Evolutionary conservation across 257 asterid species (phyloP).

Genomic region (Echites panduratus): DNA sequence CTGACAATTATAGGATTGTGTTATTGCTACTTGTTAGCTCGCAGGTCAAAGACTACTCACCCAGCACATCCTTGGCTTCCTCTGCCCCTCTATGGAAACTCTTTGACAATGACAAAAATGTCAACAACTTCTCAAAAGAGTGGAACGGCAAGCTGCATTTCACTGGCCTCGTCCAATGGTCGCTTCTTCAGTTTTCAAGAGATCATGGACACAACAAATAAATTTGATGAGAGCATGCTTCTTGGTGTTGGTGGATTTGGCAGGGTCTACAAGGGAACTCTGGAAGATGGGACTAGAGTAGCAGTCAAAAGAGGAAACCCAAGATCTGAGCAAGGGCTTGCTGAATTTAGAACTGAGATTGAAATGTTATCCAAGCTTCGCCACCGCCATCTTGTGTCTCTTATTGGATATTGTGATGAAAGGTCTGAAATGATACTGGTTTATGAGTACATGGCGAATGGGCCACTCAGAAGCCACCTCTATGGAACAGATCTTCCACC

Average conservation of each 20-base stretch:
- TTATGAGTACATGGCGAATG: conserved; percentile 47
- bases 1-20: conserved; percentile 22
- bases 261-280: conserved; percentile 43
- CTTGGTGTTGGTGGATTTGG: conserved; percentile 53
- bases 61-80: conserved; percentile 42
- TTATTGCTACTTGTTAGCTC: conserved; percentile 32
- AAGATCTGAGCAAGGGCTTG: conserved; percentile 46
- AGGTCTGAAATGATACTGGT: conserved; percentile 49
- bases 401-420: conserved; percentile 44
- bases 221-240: conserved; percentile 38
- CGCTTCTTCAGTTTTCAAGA: conserved; percentile 40
- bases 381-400: conserved; percentile 46
- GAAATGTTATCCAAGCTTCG: conserved; percentile 49
- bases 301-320: conserved; percentile 50
- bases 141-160: conserved; percentile 45
- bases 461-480: conserved; percentile 46
- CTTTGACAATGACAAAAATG: conserved; percentile 37
- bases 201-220: conserved; percentile 43
- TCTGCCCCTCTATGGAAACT: conserved; percentile 38
- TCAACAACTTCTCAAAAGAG: conserved; percentile 39
- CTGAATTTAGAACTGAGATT: conserved; percentile 47
- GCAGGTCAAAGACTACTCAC: conserved; percentile 32
- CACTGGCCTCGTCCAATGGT: conserved; percentile 38
- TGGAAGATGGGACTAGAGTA: conserved; percentile 37
- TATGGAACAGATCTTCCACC: conserved; percentile 47